Evolutionary conservation across 805 yeast genomes (phyloP), one percentile per base, ranked within the genome.

Genomic region (Tetrapisispora fleetii): DNA sequence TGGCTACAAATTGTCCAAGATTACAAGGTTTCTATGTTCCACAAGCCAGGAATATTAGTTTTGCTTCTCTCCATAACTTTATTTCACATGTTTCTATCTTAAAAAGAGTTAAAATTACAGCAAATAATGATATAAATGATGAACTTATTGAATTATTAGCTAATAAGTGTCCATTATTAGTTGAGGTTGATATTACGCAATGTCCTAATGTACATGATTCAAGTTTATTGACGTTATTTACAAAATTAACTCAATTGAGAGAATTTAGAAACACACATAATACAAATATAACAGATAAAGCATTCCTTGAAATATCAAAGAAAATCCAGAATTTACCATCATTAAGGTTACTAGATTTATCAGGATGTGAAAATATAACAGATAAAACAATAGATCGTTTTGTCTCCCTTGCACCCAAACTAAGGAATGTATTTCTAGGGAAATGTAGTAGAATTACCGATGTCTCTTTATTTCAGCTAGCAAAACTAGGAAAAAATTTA

Each of bases 11-110:
- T 58, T 90, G 96, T 64, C 76, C 78, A 36, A 70, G 91, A 43
- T 71, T 91, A 41, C 97, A 91, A 67, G 96, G 96, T 1, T 70
- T 90, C 42, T 90, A 89, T 62, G 93, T 93, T 0, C 90, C 95
- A 1, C 86, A 85, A 6, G 89, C 96, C 49, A 78, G 77, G 36
- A 67, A 71, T n/a, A 81, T 91, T 3, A 72, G 84, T 6, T 85
- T 85, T 52, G 68, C 60, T 3, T 85, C 91, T 1, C 73, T 91
- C 13, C 57, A 77, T 32, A 66, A 67, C 36, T 71, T 90, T 50
- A 75, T 87, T 13, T 58, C 67, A 32, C 71, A 73, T 33, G 87
- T 96, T 50, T 85, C 84, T 2, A 73, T 80, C 73, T 71, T 91
- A 53, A 87, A 89, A 60, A 75, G 98, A 57, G 80, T 91, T 45